Evolutionary conservation across 768 basidiomycete species (phyloP).

Genomic region (Russula griseocarnosa): DNA sequence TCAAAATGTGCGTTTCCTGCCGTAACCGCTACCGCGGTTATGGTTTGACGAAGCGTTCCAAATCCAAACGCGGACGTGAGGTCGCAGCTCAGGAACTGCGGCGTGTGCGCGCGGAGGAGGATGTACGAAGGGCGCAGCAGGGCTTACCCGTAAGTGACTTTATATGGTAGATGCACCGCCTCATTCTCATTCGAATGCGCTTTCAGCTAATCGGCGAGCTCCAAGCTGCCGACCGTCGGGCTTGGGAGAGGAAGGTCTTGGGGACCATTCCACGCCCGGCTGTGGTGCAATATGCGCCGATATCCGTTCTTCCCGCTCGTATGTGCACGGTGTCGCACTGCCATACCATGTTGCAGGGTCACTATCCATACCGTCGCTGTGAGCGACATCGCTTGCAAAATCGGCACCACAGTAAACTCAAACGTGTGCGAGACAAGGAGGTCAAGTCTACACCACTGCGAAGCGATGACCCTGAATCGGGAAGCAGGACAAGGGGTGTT

Average conservation of each 20-base stretch:
- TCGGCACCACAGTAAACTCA: slow-evolving; percentile 49
- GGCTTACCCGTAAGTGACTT: slow-evolving; percentile 39
- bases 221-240: slow-evolving; percentile 27
- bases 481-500: slow-evolving; percentile 1
- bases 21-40: slow-evolving; percentile 49
- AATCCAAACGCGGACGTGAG: slow-evolving; percentile 48
- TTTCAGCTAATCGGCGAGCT: slow-evolving; percentile 37
- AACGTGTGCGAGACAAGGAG: slow-evolving; percentile 49
- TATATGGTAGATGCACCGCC: not conserved
- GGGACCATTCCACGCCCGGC: slow-evolving; percentile 17
- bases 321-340: slow-evolving; percentile 60
- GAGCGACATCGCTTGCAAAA: slow-evolving; percentile 56
- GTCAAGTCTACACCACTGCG: slow-evolving; percentile 37
- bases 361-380: slow-evolving; percentile 50
- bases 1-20: slow-evolving; percentile 37
- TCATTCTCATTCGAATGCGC: slow-evolving; percentile 9
- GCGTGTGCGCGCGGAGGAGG: slow-evolving; percentile 39
- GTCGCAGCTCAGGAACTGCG: slow-evolving; percentile 42
- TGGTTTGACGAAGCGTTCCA: slow-evolving; percentile 52
- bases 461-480: slow-evolving; percentile 14
- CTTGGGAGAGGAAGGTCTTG: slow-evolving; percentile 27
- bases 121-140: slow-evolving; percentile 35
- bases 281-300: slow-evolving; percentile 21
- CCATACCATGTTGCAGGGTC: slow-evolving; percentile 46
- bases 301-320: slow-evolving; percentile 37